Base-by-base conservation (phyloP, 2,329 filamentous ascomycete species). In the Verticillium isaacii region DNA sequence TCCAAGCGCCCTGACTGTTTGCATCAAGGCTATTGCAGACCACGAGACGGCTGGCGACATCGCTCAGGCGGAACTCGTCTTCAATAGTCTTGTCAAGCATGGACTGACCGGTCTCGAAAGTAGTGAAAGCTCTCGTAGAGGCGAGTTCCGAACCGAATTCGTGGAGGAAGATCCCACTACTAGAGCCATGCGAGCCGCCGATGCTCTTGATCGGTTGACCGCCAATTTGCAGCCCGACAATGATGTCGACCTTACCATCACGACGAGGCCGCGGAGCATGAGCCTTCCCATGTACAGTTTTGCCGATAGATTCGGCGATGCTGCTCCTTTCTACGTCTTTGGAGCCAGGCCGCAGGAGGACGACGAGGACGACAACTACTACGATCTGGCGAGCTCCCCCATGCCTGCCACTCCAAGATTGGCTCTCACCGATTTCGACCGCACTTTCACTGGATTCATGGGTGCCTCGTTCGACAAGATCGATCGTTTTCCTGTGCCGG, bases 171-270 rank as follows among this genome's bases (percentile, higher is more conserved):
- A 86, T 66, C 82, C 83, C 55, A 81, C 79, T 61, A 79, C 77
- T 25, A 77, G 74, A 66, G 84, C 84, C 39, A 87, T 87, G 83
- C 77, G 81, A 67, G 84, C 83, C 17, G 85, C 85, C 8, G 85
- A 87, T 61, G 81, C 80, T 2, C 75, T 88, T 41, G 82, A 88
- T 67, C 77, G 77, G 60, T 75, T 84, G 64, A 87, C 84, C 0
- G 83, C 80, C 57, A 80, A 74, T 25, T 71, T 87, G n/a, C 83
- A 87, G 64, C 76, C 77, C 0, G 75, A 68, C 57, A 75, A 77
- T 60, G 78, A 82, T 52, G 70, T 83, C n/a, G 82, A 83, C 58
- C 72, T 84, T 41, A 78, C 78, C 1, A 65, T 71, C 34, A 66
- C 66, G 1, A 64, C 65, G 17, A 77, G 79, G 2, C 75, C 75